These are phyloP conservation scores for Mycena olivaceomarginata DNA, from an alignment of 768 basidiomycete species.

Conservation along the genomic window DNA sequence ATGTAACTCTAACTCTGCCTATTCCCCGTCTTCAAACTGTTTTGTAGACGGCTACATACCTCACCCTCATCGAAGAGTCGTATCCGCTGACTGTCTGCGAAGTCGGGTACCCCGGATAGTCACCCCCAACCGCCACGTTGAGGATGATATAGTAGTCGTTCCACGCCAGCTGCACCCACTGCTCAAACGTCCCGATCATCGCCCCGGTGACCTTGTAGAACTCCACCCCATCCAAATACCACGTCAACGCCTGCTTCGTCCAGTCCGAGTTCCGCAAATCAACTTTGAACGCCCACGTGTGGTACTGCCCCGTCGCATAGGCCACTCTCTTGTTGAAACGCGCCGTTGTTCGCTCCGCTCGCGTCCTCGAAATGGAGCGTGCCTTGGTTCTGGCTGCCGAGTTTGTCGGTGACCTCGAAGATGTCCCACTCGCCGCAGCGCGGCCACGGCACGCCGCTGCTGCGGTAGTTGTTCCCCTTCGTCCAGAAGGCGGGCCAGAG, in stretches of 20 bases:
- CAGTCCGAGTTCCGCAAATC: slow-evolving; percentile 27
- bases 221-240: slow-evolving; percentile 22
- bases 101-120: slow-evolving; percentile 20
- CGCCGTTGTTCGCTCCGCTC: not conserved
- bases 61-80: slow-evolving; percentile 23
- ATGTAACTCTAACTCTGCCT: no score
- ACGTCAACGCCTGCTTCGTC: slow-evolving; percentile 23
- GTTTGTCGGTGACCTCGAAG: not conserved
- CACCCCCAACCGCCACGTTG: slow-evolving; percentile 28
- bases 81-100: slow-evolving; percentile 23
- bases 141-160: not conserved
- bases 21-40: not conserved
- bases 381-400: not conserved
- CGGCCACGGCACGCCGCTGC: slow-evolving; percentile 2
- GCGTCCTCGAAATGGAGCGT: not conserved
- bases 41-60: slow-evolving; percentile 28
- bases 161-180: not conserved
- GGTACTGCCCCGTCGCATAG: slow-evolving; percentile 17
- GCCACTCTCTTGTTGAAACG: not conserved
- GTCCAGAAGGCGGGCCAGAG: slow-evolving; percentile 20
- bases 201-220: slow-evolving; percentile 17
- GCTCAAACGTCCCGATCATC: not conserved
- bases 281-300: slow-evolving; percentile 34
- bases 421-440: slow-evolving; percentile 10
- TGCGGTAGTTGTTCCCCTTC: not conserved